Evolutionary conservation across 495 filamentous ascomycete genomes (phyloP).

Genomic region (Penicillium antarcticum): DNA sequence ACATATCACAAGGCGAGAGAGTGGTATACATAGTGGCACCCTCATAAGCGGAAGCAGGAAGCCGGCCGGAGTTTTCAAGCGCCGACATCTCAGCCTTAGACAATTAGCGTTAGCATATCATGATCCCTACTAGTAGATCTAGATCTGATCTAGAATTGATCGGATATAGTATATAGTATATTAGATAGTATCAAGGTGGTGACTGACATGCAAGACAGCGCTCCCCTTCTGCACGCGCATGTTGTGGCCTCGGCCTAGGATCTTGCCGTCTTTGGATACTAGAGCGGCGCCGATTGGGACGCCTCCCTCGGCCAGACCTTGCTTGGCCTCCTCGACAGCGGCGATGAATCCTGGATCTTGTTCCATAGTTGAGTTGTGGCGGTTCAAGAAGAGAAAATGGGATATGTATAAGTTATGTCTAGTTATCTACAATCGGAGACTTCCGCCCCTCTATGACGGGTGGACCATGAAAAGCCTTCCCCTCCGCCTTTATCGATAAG

Average conservation of each 20-base stretch:
- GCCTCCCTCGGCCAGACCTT: conserved; percentile 68
- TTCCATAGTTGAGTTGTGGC: conserved; percentile 32
- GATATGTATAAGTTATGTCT: too few species aligned
- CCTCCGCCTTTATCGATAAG: conserved; percentile 27
- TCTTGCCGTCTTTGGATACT: conserved; percentile 64
- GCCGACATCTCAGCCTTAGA: conserved; percentile 77
- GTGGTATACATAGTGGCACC: conserved; percentile 86
- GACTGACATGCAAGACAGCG: conserved; percentile 69
- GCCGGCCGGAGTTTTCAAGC: conserved; percentile 73
- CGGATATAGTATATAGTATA: too few species aligned
- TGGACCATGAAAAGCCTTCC: conserved; percentile 17
- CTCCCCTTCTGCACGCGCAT: conserved; percentile 76
- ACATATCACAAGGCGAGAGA: conserved; percentile 86
- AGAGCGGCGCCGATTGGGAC: conserved; percentile 81
- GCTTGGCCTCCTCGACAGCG: conserved; percentile 75
- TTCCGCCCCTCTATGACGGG: conserved; percentile 16
- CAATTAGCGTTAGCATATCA: background rate
- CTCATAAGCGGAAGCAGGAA: conserved; percentile 66
- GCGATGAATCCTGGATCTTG: conserved; percentile 48
- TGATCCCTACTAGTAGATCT: background rate
- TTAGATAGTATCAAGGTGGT: background rate
- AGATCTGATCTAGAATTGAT: too few species aligned
- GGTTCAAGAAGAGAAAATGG: background rate
- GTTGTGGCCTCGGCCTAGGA: conserved; percentile 79
- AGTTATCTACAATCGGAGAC: conserved; percentile 9